Evolutionary conservation across 2,329 filamentous ascomycete species (phyloP).

Genomic region (Phaeosphaeriaceae sp.): DNA sequence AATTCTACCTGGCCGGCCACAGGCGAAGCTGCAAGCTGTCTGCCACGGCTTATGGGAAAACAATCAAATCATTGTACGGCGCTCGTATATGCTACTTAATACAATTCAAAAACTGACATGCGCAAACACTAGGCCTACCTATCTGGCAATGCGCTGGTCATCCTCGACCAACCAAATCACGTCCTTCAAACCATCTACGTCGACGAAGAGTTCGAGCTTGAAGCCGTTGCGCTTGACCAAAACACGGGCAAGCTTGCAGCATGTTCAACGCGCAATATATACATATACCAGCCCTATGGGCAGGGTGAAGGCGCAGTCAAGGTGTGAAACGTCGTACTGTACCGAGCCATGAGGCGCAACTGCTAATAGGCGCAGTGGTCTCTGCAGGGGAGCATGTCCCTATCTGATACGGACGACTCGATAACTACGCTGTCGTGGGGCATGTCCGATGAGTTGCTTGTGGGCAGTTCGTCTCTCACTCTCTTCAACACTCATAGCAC

Average conservation of each 20-base stretch:
- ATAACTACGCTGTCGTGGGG: conserved; percentile 83
- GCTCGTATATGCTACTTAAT: conserved; percentile 4
- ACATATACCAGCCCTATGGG: conserved; percentile 79
- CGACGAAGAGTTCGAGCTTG: conserved; percentile 71
- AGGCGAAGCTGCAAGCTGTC: conserved; percentile 77
- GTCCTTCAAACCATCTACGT: conserved; percentile 92
- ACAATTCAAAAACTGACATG: conserved; percentile 14
- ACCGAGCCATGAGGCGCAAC: conserved; percentile 9
- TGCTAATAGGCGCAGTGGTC: conserved; percentile 59
- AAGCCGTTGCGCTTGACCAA: conserved; percentile 83
- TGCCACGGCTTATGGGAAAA: conserved; percentile 75
- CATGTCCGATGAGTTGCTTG: conserved; percentile 79
- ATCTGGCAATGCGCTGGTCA: conserved; percentile 83
- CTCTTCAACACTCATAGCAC: conserved; percentile 68
- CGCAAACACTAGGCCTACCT: conserved; percentile 73
- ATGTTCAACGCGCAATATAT: conserved; percentile 69
- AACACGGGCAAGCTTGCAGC: conserved; percentile 83
- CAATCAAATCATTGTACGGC: conserved; percentile 72
- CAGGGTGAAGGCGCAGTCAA: conserved; percentile 74
- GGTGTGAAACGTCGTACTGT: conserved; percentile 56
- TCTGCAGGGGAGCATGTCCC: conserved; percentile 64
- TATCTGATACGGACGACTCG: conserved; percentile 54
- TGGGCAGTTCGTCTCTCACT: conserved; percentile 72
- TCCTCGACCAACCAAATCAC: conserved; percentile 75
- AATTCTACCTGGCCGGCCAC: conserved; percentile 79